Conservation (phyloP, 441 rosid species). For the Erodium texanum region DNA sequence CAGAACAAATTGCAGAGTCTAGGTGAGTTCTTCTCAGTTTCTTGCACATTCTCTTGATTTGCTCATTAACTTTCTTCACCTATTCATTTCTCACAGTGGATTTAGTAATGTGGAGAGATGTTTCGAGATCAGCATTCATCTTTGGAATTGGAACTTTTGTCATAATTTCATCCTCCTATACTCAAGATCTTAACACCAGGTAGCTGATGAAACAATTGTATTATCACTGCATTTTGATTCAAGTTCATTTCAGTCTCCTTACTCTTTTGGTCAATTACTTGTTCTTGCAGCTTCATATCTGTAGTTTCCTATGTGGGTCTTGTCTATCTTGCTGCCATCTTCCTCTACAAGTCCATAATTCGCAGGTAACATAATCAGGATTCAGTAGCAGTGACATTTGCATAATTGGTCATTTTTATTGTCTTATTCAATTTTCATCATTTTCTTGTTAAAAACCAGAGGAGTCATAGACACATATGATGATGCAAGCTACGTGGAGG, state of each 20-base stretch:
- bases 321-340: slow-evolving; percentile 56
- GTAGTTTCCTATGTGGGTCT: slow-evolving; percentile 68
- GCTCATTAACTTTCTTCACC: background rate
- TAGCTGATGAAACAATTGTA: background rate
- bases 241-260: background rate
- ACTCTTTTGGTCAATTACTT: background rate
- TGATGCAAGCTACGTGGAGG: slow-evolving; percentile 42
- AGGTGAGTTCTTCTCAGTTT: slow-evolving; percentile 30
- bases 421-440: background rate
- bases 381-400: background rate
- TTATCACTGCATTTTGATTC: background rate
- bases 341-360: slow-evolving; percentile 55
- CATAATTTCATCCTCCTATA: slow-evolving; percentile 67
- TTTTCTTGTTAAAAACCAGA: slow-evolving; percentile 22
- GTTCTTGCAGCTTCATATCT: slow-evolving; percentile 53
- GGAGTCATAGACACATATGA: slow-evolving; percentile 34
- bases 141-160: slow-evolving; percentile 68
- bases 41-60: slow-evolving; percentile 4
- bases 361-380: slow-evolving; percentile 37
- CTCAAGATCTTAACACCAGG: slow-evolving; percentile 65
- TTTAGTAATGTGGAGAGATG: slow-evolving; percentile 86
- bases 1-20: slow-evolving; percentile 58
- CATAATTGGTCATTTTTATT: background rate
- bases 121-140: slow-evolving; percentile 58
- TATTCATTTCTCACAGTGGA: slow-evolving; percentile 39